A percentile compares a stretch with the other conserved stretches of the same genome.
phyloP scores from a whole-genome alignment of 2,329 filamentous ascomycete species.

The Neonectria magnoliae region DNA sequence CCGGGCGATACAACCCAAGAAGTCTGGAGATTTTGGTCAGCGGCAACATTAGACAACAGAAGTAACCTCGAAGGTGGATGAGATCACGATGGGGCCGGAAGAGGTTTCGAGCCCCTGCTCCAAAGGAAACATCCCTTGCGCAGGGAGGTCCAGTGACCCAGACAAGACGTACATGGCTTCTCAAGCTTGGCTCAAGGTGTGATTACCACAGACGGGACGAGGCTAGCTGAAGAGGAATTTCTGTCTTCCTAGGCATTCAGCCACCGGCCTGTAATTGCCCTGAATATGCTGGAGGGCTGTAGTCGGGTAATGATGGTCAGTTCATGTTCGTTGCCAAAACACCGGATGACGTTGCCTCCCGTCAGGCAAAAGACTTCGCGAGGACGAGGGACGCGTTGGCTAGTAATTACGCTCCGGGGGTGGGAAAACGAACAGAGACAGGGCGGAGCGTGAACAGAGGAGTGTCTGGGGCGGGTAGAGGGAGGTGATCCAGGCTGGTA shows the following conservation, averaged over 20 bases:
- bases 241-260: slow-evolving; percentile 25
- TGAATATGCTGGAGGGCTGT: slow-evolving; percentile 26
- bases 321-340: slow-evolving; percentile 16
- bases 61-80: neutral
- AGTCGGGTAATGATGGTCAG: slow-evolving; percentile 32
- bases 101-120: neutral
- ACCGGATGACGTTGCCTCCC: slow-evolving; percentile 22
- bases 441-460: slow-evolving; percentile 29
- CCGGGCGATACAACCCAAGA: slow-evolving; percentile 18
- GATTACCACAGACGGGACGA: slow-evolving; percentile 32
- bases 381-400: slow-evolving; percentile 19
- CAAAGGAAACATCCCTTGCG: neutral
- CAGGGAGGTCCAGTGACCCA: slow-evolving; percentile 16
- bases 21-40: slow-evolving; percentile 26
- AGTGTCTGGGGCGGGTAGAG: slow-evolving; percentile 35
- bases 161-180: slow-evolving; percentile 30
- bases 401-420: slow-evolving; percentile 17
- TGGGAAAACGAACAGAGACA: slow-evolving; percentile 36
- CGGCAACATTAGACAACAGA: neutral
- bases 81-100: neutral
- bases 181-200: slow-evolving; percentile 22
- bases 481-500: slow-evolving; percentile 38
- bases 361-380: slow-evolving; percentile 20
- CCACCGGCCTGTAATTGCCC: slow-evolving; percentile 33
- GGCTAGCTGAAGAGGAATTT: slow-evolving; percentile 30